Base-by-base conservation (phyloP, 352 stramenopile species). In the Pythium chondricola region DNA sequence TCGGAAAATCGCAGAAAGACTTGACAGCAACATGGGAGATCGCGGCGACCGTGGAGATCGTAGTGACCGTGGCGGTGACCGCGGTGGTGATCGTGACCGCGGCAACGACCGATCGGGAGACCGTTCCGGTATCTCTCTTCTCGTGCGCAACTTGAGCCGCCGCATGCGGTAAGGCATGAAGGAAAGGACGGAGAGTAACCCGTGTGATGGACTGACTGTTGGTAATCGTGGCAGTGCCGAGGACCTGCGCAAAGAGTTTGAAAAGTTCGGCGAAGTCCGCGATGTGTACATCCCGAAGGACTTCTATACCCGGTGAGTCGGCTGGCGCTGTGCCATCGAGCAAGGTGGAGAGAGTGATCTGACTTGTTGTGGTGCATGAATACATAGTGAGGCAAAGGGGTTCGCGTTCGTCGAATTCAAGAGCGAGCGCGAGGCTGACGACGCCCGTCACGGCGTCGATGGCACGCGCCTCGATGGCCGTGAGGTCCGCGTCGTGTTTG, bases 391-490 rank as follows among this genome's bases (percentile, higher is more conserved):
- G 48, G 70, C 88, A n/a, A 97, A 97, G 64, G 93, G 91, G 18
- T 97, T 97, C 76, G 91, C 93, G 0, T 98, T 98, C 52, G 90
- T 98, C 54, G 93, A 98, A 61, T 97, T 97, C 69, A 82, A 86
- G 48, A 94, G 75, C 35, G 85, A 95, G n/a, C 81, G 83, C 42
- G 88, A 95, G 47, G 93, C 93, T 6, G 74, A 90, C 20, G 88
- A 97, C 43, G 93, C 93, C 8, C 79, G 86, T 20, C 80, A 92
- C 51, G 89, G 90, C 52, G 76, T 98, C 60, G 88, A 98, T 65
- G 85, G 84, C 20, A 84, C 89, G 52, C 66, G 83, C 39, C 85
- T 98, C 47, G 94, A 97, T 45, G 93, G 93, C 44, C 76, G 86
- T 31, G 87, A 97, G 51, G 79, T 98, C 41, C 88, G 95, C 62